Evolutionary conservation across 2,329 filamentous ascomycete genomes (phyloP).

Genomic region (Cercospora sojina): DNA sequence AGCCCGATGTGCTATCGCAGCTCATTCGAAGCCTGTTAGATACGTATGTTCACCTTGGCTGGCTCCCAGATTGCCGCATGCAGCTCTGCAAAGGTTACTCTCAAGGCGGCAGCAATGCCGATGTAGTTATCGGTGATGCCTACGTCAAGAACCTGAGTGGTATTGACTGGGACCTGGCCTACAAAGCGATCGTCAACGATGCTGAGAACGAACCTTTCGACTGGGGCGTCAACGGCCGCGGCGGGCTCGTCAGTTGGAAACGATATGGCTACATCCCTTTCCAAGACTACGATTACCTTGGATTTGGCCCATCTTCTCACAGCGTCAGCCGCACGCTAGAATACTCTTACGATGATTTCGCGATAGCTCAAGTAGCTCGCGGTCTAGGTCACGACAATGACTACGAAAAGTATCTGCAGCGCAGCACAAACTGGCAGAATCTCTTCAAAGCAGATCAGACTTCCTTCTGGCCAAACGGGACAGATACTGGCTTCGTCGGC

Average conservation of each 20-base stretch:
- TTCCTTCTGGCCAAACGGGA: slow-evolving; percentile 53
- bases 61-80: slow-evolving; percentile 71
- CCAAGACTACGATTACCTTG: slow-evolving; percentile 54
- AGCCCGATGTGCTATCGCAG: slow-evolving; percentile 62
- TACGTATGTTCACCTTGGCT: slow-evolving; percentile 66
- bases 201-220: slow-evolving; percentile 67
- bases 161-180: slow-evolving; percentile 67
- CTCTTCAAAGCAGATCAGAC: slow-evolving; percentile 64
- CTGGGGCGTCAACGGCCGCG: slow-evolving; percentile 68
- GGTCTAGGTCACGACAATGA: slow-evolving; percentile 56
- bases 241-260: slow-evolving; percentile 71
- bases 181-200: slow-evolving; percentile 69
- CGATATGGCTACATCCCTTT: slow-evolving; percentile 60
- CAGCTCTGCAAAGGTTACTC: slow-evolving; percentile 67
- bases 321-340: slow-evolving; percentile 68
- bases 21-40: slow-evolving; percentile 66
- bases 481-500: slow-evolving; percentile 62
- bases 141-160: slow-evolving; percentile 61
- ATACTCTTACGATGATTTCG: slow-evolving; percentile 70
- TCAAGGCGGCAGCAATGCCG: slow-evolving; percentile 46
- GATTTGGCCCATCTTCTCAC: slow-evolving; percentile 67
- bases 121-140: slow-evolving; percentile 66
- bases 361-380: slow-evolving; percentile 62
- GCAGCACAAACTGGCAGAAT: slow-evolving; percentile 68
- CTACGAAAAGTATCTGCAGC: slow-evolving; percentile 59